These are phyloP conservation scores for Xylaria flabelliformis DNA, from an alignment of 495 filamentous ascomycete species.

Conservation along the genomic window DNA sequence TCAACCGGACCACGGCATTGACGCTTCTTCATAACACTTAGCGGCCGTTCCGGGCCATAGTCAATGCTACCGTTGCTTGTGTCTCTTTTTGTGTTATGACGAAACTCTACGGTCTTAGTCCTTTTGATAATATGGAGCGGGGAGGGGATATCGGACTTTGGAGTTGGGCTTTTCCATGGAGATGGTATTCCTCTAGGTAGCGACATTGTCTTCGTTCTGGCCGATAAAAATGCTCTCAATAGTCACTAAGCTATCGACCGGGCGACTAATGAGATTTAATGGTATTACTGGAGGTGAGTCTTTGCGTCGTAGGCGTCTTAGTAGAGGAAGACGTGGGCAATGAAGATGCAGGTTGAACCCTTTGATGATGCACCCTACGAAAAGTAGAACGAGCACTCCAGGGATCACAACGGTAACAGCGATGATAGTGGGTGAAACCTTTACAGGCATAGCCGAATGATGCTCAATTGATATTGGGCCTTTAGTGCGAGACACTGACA, in stretches of 20 bases:
- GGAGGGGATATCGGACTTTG: conserved; percentile 31
- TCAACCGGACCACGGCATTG: conserved; percentile 1
- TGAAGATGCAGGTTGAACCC: conserved; percentile 37
- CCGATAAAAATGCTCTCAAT: conserved; percentile 44
- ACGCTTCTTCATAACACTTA: conserved; percentile 37
- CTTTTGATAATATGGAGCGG: conserved; percentile 41
- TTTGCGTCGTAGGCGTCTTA: conserved; percentile 37
- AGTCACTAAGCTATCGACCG: conserved; percentile 21
- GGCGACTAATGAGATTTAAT: not conserved
- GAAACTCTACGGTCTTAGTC: conserved; percentile 39
- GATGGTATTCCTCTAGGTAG: conserved; percentile 15
- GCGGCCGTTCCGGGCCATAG: conserved; percentile 31
- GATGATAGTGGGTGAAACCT: conserved; percentile 42
- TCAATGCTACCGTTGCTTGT: conserved; percentile 34
- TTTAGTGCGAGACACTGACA: conserved; percentile 3
- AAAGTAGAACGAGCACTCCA: conserved; percentile 38
- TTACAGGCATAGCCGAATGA: conserved; percentile 44
- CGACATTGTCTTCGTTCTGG: conserved; percentile 33
- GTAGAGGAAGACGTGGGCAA: conserved; percentile 20
- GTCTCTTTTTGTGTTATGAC: conserved; percentile 31
- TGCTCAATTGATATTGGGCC: conserved; percentile 22
- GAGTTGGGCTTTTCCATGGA: not conserved
- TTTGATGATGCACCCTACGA: conserved; percentile 34
- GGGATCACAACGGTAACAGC: conserved; percentile 63
- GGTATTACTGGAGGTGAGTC: conserved; percentile 19